Conservation (phyloP, 257 asterid species). For the Ehretia macrophylla region DNA sequence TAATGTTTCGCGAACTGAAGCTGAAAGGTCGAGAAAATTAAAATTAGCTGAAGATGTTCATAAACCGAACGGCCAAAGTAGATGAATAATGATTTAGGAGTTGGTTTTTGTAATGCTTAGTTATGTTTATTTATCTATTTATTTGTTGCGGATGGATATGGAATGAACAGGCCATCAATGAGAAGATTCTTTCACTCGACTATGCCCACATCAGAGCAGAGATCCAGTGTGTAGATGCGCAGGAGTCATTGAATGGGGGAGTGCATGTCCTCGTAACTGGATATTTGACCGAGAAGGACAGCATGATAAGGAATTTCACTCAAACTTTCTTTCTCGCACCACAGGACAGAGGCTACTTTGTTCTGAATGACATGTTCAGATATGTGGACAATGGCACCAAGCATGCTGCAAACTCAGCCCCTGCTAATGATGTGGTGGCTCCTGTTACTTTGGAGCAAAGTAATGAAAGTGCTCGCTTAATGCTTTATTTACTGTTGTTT, state of each 20-base stretch:
- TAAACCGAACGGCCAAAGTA: too few species aligned
- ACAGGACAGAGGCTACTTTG: constrained; percentile 88
- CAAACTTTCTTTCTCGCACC: constrained; percentile 96
- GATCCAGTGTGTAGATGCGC: constrained; percentile 81
- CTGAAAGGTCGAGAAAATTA: too few species aligned
- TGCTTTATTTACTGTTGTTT: constrained; percentile 7
- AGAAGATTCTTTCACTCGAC: constrained; percentile 73
- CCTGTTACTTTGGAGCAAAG: constrained; percentile 57
- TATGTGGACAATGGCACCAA: constrained; percentile 39
- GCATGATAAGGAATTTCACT: constrained; percentile 50
- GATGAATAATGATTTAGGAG: background rate
- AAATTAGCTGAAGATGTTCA: too few species aligned
- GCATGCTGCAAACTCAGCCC: constrained; percentile 24
- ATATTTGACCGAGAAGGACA: constrained; percentile 54
- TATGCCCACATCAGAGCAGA: constrained; percentile 58
- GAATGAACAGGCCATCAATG: constrained; percentile 66
- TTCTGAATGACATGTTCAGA: constrained; percentile 81
- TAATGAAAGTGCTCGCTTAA: constrained; percentile 18
- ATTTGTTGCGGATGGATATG: constrained; percentile 14
- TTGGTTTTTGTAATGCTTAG: background rate
- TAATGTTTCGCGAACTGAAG: too few species aligned
- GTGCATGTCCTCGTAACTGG: constrained; percentile 93
- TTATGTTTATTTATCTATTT: background rate
- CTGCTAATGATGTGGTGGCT: constrained; percentile 39
- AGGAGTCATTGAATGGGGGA: constrained; percentile 73